These are phyloP conservation scores for Myxozyma neglecta DNA, from an alignment of 805 yeast genomes.

Conservation along the genomic window DNA sequence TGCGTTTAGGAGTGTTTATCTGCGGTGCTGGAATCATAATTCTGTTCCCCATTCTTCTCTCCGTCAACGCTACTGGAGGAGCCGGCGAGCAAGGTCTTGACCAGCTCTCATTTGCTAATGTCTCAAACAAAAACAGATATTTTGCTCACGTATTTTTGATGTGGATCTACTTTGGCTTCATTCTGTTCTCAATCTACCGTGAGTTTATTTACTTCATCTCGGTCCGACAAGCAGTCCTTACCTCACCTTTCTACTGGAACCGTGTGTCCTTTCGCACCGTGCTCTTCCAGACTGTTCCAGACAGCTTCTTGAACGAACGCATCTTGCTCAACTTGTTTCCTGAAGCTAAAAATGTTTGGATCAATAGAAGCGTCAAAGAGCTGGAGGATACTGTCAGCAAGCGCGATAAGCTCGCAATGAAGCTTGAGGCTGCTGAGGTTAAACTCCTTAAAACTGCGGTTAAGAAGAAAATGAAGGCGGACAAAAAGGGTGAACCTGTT, in stretches of 20 bases:
- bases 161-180: slow-evolving; percentile 72
- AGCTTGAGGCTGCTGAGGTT: slow-evolving; percentile 68
- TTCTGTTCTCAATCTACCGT: slow-evolving; percentile 73
- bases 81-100: slow-evolving; percentile 67
- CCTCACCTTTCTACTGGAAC: slow-evolving; percentile 78
- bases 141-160: slow-evolving; percentile 84
- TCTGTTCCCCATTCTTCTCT: slow-evolving; percentile 70
- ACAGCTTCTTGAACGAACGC: slow-evolving; percentile 65
- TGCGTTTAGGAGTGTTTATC: slow-evolving; percentile 55
- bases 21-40: slow-evolving; percentile 57
- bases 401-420: slow-evolving; percentile 59
- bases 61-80: slow-evolving; percentile 71
- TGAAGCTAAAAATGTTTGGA: slow-evolving; percentile 81
- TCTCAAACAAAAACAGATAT: slow-evolving; percentile 60
- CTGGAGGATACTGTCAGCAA: slow-evolving; percentile 57
- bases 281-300: slow-evolving; percentile 80
- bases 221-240: slow-evolving; percentile 69
- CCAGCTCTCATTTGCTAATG: slow-evolving; percentile 74
- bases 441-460: slow-evolving; percentile 60
- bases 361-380: slow-evolving; percentile 61
- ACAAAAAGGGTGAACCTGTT: slow-evolving; percentile 54
- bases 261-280: slow-evolving; percentile 78
- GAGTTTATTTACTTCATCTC: slow-evolving; percentile 79
- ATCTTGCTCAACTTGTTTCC: slow-evolving; percentile 73
- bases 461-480: slow-evolving; percentile 61